Conservation (phyloP, 371 early-diverging fungal genomes). For the Dichotomocladium elegans region DNA sequence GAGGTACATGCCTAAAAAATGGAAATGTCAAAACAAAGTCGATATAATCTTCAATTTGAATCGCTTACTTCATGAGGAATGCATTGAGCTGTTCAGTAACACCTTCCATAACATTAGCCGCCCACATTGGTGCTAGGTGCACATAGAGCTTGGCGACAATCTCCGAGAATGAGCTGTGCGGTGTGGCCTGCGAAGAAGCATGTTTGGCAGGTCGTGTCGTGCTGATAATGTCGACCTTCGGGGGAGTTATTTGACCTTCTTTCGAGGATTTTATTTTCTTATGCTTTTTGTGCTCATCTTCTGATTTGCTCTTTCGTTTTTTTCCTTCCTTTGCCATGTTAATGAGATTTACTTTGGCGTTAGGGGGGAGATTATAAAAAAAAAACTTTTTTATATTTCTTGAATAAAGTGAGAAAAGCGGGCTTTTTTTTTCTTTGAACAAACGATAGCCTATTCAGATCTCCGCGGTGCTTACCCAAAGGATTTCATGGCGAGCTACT, state of each 20-base stretch:
- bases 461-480: no score
- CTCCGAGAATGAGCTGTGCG: conserved; percentile 50
- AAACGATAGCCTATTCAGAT: no score
- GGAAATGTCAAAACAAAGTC: not conserved
- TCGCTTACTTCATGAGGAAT: conserved; percentile 78
- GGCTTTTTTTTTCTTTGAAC: no score
- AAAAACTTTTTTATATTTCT: no score
- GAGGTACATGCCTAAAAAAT: conserved; percentile 68
- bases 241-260: conserved; percentile 14
- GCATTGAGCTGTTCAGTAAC: conserved; percentile 78
- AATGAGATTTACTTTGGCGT: no score
- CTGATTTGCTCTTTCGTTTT: conserved; percentile 39
- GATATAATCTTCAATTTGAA: no score
- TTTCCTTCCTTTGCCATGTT: conserved; percentile 29
- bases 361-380: no score
- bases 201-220: conserved; percentile 2
- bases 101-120: conserved; percentile 64
- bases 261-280: conserved; percentile 19
- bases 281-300: conserved; percentile 25
- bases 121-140: conserved; percentile 75
- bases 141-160: conserved; percentile 60
- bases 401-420: no score
- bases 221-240: conserved; percentile 5
- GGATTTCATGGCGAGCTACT: no score
- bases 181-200: conserved; percentile 1